These are phyloP conservation scores for Nicotiana sylvestris DNA, from an alignment of 257 asterid species.

Conservation along the genomic window DNA sequence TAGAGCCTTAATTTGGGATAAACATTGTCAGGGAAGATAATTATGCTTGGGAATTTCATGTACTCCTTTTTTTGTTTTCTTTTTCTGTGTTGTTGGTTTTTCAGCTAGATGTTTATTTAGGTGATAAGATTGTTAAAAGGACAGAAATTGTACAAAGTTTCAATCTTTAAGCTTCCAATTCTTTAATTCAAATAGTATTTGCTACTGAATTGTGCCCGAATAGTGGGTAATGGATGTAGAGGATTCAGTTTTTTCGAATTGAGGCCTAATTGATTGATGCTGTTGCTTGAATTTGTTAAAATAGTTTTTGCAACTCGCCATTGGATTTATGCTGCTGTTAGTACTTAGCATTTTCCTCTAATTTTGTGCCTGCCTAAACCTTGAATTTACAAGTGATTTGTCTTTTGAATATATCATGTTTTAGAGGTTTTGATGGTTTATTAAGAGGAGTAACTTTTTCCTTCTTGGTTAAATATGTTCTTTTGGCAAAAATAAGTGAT, in stretches of 20 bases:
- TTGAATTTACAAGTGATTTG: background rate
- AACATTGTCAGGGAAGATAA: background rate
- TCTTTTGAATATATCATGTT: background rate
- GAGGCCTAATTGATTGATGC: background rate
- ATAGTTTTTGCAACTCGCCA: background rate
- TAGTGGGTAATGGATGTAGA: background rate
- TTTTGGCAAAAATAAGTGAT: background rate
- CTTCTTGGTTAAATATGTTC: background rate
- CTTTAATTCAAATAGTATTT: no score
- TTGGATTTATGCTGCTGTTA: background rate
- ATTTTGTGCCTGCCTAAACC: background rate
- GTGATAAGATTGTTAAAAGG: background rate
- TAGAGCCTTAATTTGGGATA: background rate
- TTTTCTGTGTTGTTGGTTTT: background rate
- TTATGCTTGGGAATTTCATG: background rate
- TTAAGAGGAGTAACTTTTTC: background rate
- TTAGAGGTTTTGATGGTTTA: background rate
- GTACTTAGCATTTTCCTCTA: background rate
- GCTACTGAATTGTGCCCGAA: background rate
- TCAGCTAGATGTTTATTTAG: background rate
- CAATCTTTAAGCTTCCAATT: background rate
- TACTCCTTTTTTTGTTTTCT: background rate
- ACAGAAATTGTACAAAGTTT: background rate
- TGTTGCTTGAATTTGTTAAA: background rate
- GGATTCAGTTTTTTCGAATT: background rate